Base-by-base conservation (phyloP, 2,329 filamentous ascomycete species). In the Xylariaceae sp. region DNA sequence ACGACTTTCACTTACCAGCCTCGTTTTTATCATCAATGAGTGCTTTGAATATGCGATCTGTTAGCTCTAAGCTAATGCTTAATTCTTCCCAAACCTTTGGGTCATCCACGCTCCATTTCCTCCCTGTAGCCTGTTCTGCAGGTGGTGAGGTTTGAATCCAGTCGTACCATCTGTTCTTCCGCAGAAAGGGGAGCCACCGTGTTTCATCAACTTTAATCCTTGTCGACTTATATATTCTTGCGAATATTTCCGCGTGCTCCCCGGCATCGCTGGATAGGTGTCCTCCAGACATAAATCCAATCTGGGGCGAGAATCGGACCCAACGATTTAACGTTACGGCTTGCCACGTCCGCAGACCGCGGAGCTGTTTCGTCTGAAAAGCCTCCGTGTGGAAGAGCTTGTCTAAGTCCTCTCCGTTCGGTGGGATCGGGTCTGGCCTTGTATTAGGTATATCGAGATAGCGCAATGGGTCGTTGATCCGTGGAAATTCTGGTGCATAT, bases 101-200 rank as follows among this genome's bases (percentile, higher is more conserved):
- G 28, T 59, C 36, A 26, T 59, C 51, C 12, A 59, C 40, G 3
- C 29, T 51, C 56, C 51, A 59, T 11, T 9, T 33, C 19, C 26
- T 28, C 4, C 11, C 12, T 9, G 12, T 14, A 6, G 9, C 19
- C 6, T 16, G 12, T 26, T 24, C 26, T n/a, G 31, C 46, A 16
- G 45, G 34, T 8, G 56, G 45, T 3, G 7, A 16, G 8, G 39
- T 37, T 14, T 55, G 19, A 19, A 46, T 29, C 50, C 51, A 55
- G 34, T 59, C 46, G 16, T 45, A 45, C 56, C 56, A 59, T 12
- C 47, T 45, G 4, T 40, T 19, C 36, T 47, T 55, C 12, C 26
- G 31, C 12, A 59, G n/a, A 17, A 54, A 59, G 9, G 11, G 2
- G 12, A 47, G 36, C 56, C 56, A 59, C 11, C 21, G n/a, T 5